A percentile compares a stretch with the other conserved stretches of the same genome.
These are phyloP conservation scores for Ceratocystis cubensis DNA, from an alignment of 2,329 filamentous ascomycete genomes.

Conservation along the genomic window DNA sequence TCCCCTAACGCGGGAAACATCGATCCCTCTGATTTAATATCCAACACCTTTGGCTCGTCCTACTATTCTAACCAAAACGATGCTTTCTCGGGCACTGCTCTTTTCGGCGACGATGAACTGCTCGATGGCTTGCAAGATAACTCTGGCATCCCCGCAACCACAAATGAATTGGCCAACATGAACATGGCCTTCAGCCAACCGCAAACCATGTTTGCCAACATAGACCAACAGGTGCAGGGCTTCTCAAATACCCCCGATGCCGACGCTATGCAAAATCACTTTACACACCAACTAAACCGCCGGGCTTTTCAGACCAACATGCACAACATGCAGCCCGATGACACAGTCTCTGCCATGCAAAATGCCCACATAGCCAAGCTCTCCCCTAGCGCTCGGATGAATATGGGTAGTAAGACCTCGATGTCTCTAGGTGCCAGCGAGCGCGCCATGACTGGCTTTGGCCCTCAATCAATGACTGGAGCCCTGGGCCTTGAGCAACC, in stretches of 20 bases:
- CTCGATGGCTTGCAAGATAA: constrained; percentile 54
- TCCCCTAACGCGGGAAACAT: constrained; percentile 16
- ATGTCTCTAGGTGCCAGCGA: constrained; percentile 25
- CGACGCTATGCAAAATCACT: constrained; percentile 76
- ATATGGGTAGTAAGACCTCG: constrained; percentile 29
- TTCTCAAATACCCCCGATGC: constrained; percentile 89
- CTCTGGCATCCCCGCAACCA: constrained; percentile 41
- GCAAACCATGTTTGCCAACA: constrained; percentile 25
- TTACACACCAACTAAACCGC: constrained; percentile 56
- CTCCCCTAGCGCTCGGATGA: constrained; percentile 19
- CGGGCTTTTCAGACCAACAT: constrained; percentile 57
- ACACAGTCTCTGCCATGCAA: constrained; percentile 34
- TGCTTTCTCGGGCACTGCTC: constrained; percentile 64
- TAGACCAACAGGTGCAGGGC: constrained; percentile 59
- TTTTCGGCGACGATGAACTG: constrained; percentile 80
- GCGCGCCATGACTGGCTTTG: constrained; percentile 47
- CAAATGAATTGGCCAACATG: constrained; percentile 45
- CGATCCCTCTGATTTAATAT: constrained; percentile 12
- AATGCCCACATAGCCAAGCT: constrained; percentile 10
- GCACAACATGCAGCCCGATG: constrained; percentile 37
- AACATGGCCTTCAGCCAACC: constrained; percentile 44
- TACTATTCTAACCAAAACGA: constrained; percentile 28
- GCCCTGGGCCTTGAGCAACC: constrained; percentile 39
- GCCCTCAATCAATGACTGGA: constrained; percentile 62
- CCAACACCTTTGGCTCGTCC: constrained; percentile 16